phyloP scores from a whole-genome alignment of 2,329 filamentous ascomycete species.

The Chlorencoelia australis region DNA sequence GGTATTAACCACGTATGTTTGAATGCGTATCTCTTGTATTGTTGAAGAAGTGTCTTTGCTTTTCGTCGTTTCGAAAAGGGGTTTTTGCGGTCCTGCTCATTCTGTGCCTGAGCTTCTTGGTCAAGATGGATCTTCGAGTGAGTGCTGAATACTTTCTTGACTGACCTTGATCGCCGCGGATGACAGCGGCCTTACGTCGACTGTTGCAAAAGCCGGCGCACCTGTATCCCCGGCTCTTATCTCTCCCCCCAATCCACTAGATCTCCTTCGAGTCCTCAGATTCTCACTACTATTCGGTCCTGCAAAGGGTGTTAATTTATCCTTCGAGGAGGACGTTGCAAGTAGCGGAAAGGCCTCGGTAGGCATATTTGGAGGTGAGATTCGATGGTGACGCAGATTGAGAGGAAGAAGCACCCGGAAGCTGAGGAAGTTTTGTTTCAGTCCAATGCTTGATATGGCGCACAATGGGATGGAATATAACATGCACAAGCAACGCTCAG shows the following conservation, averaged over 20 bases:
- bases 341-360: conserved; percentile 12
- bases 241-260: conserved; percentile 39
- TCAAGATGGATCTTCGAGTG: not conserved
- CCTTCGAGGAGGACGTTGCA: conserved; percentile 1
- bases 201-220: conserved; percentile 39
- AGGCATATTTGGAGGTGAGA: too few species aligned
- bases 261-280: conserved; percentile 32
- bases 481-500: too few species aligned
- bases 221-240: conserved; percentile 40
- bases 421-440: too few species aligned
- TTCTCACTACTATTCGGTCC: conserved; percentile 13
- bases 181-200: conserved; percentile 23
- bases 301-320: conserved; percentile 4
- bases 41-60: conserved; percentile 33
- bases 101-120: conserved; percentile 13
- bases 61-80: conserved; percentile 27
- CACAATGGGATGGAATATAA: too few species aligned
- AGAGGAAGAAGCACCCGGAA: too few species aligned
- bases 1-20: conserved; percentile 56
- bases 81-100: conserved; percentile 24
- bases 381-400: too few species aligned
- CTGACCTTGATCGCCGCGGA: conserved; percentile 19
- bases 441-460: too few species aligned
- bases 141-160: too few species aligned
- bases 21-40: conserved; percentile 34